Evolutionary conservation across 2,329 filamentous ascomycete genomes (phyloP), one percentile per base, ranked within the genome.

Genomic region (Fonsecaea pedrosoi): DNA sequence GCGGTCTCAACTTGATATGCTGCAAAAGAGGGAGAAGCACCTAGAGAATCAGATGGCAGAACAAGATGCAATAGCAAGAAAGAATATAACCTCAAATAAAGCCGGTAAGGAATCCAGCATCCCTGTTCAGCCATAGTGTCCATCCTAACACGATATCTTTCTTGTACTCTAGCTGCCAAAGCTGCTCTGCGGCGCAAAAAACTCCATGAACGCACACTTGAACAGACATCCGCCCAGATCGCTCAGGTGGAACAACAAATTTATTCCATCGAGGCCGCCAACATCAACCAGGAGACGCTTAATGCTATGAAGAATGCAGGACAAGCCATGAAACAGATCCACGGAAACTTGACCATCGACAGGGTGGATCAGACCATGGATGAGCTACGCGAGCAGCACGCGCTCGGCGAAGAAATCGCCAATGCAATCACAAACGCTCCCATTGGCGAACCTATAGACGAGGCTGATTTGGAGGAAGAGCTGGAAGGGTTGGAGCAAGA

Each of bases 361-460:
- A 95, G 96, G 82, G 94, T 99, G 70, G 94, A 98, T 79, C 86
- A 92, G 78, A 94, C 92, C 62, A 97, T 98, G 94, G 94, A 97
- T 77, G 87, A 90, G 78, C 85, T 99, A 70, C 88, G 92, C 74
- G 94, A 98, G 79, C 93, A 97, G 79, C 95, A 97, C 80, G 90
- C 88, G 63, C 89, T 98, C 78, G 94, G 92, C 82, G 90, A 97
- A 78, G 94, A 99, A 78, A 97, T 99, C 76, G 90, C 90, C 75
- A 87, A 88, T 73, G 93, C 91, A 50, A 95, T 99, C 74, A 92
- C 91, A 77, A 88, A 80, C 80, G 88, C 86, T 78, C 86, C 83
- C 71, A 82, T 89, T 71, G 87, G 84, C 78, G 89, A 90, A 75
- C 84, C 84, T 62, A 82, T 95, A 74, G 94, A 98, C 83, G 95